Base-by-base conservation (phyloP, 2,329 filamentous ascomycete species). In the Penicillium thymicola region DNA sequence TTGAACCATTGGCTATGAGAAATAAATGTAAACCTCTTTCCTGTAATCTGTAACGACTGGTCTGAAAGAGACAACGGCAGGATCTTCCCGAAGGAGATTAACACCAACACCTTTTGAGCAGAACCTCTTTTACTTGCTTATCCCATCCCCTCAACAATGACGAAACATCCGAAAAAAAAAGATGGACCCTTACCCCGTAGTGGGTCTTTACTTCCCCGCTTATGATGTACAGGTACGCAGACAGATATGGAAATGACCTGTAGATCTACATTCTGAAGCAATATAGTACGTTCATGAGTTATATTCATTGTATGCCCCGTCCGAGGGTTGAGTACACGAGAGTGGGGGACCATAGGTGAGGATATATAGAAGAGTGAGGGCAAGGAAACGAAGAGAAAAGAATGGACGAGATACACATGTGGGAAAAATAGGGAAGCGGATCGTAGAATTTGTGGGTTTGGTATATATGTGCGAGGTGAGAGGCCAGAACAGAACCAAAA, bases 241-340 rank as follows among this genome's bases (percentile, higher is more conserved):
- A 23, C 34, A 23, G n/a, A 43, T 18, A 32, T 32, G 14, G 14
- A 42, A 42, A 43, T 25, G 25, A 25, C 21, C 5, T 14, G 14
- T 45, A 28, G 34, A 54, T 54, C 51, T 27, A 54, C 21, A 38
- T 21, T 21, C 11, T 3, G 6, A 10, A 27, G 13, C 4, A 32
- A 42, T 27, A 28, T 38, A 11, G 36, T 21, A 45, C 45, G 52
- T 63, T 63, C 58, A 59, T 63, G 51, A 54, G 43, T 44, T 65
- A 66, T 66, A 60, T 65, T 65, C 64, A 63, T 65, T 56, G 61
- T 55, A 58, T 48, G 60, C 54, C 59, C 57, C 47, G 59, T 64
- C 63, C 59, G 28, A 55, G 46, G 59, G 46, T 50, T 55, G 46
- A 58, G 57, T 65, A 62, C 62, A 62, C 52, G 57, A 59, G 42